Base-by-base conservation (phyloP, 2,329 filamentous ascomycete genomes). In the Arthroderma sp. region DNA sequence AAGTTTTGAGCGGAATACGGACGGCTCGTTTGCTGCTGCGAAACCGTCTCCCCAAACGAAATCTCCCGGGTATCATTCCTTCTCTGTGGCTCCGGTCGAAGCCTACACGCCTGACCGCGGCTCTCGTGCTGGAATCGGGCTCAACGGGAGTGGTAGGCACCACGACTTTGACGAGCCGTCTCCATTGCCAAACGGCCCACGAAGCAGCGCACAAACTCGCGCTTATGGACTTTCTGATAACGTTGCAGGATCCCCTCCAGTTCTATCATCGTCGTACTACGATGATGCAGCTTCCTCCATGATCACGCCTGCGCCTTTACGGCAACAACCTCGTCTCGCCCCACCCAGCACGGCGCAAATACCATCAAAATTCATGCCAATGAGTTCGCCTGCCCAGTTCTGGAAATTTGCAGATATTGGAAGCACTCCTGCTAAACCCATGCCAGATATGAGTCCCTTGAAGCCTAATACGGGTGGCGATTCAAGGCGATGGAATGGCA, bases 361-460 rank as follows among this genome's bases (percentile, higher is more conserved):
- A 10, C 69, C 69, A 1, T 70, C 67, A 15, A 70, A 69, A 50
- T 71, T 70, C 53, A 71, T 72, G 68, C 66, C 68, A 4, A 66
- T 70, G 59, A 71, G 68, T 48, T 70, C 66, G 4, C 69, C 69
- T 1, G 68, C 68, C 4, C 66, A 70, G 37, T 72, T 71, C 53
- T 72, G 68, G 68, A 70, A 69, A 44, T 66, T 68, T 36, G 65
- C 64, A 15, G 64, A 66, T 47, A 67, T 70, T 44, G 65, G 65
- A 8, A 68, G 65, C 50, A 69, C 66, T 1, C 66, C 66, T n/a
- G 66, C 63, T 4, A 56, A 60, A 8, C 59, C 60, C 1, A 57
- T 62, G 10, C 63, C 64, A 4, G 68, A 71, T 43, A 65, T 69
- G 56, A 70, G 68, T 46, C 68, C 68, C 4, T 50, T 70, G 37